A percentile compares a stretch with the other conserved stretches of the same genome.
Conservation (phyloP, 768 basidiomycete species). For the Podaxis sp. region DNA sequence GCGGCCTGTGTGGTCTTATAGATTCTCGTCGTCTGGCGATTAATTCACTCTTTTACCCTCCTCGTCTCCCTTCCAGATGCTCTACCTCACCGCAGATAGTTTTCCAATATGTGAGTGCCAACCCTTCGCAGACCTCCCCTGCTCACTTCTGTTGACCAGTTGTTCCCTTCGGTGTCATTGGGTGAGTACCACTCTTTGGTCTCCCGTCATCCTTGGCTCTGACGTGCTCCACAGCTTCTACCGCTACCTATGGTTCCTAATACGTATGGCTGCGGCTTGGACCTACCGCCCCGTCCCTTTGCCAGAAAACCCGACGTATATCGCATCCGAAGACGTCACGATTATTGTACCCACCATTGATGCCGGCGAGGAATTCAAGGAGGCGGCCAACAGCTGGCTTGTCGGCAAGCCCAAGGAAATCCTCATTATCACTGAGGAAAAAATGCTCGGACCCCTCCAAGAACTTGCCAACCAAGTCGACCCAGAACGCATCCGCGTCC, state of each 20-base stretch:
- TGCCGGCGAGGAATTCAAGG: slow-evolving; percentile 93
- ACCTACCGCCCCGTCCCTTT: slow-evolving; percentile 87
- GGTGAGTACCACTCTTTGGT: slow-evolving; percentile 36
- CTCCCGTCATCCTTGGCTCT: background rate
- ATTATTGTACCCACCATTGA: slow-evolving; percentile 97
- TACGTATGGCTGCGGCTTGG: slow-evolving; percentile 73
- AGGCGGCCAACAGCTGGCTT: slow-evolving; percentile 90
- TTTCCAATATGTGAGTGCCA: slow-evolving; percentile 80
- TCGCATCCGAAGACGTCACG: slow-evolving; percentile 89
- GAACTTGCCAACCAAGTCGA: slow-evolving; percentile 87
- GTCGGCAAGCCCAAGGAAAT: slow-evolving; percentile 84
- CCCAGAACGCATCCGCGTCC: slow-evolving; percentile 76
- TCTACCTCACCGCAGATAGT: slow-evolving; percentile 87
- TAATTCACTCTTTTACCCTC: slow-evolving; percentile 35
- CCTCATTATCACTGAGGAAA: slow-evolving; percentile 73
- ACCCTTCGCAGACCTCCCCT: background rate
- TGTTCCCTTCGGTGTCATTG: slow-evolving; percentile 85
- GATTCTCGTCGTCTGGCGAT: slow-evolving; percentile 30
- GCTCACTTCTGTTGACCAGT: slow-evolving; percentile 41
- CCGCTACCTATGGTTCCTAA: slow-evolving; percentile 90
- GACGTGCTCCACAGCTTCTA: slow-evolving; percentile 58
- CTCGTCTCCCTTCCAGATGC: slow-evolving; percentile 42
- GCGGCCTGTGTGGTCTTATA: slow-evolving; percentile 10
- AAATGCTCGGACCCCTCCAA: slow-evolving; percentile 86
- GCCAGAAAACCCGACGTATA: slow-evolving; percentile 86